phyloP scores from a whole-genome alignment of 2,329 filamentous ascomycete species.

The Alternaria arbusti region DNA sequence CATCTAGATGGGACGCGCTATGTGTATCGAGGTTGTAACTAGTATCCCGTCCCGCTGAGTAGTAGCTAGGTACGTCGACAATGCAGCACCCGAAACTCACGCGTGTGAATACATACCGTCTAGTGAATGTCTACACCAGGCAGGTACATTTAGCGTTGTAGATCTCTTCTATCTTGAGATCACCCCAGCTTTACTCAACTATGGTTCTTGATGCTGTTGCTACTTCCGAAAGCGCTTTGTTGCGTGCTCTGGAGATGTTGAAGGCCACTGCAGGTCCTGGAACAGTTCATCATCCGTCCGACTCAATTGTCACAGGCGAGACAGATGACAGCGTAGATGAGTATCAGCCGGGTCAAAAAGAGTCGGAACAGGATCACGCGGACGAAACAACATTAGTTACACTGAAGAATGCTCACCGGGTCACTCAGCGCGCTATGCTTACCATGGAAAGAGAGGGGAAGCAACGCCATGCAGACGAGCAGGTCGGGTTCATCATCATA shows the following conservation, averaged over 20 bases:
- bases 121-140: background rate
- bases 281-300: background rate
- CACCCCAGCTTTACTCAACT: background rate
- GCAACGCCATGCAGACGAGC: constrained; percentile 1
- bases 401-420: background rate
- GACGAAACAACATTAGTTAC: too few relatives aligned
- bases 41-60: background rate
- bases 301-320: background rate
- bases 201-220: background rate
- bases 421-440: background rate
- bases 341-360: background rate
- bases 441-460: background rate
- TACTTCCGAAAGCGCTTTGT: background rate
- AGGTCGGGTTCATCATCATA: constrained; percentile 17
- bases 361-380: background rate
- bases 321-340: background rate
- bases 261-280: background rate
- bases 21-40: background rate
- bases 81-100: background rate
- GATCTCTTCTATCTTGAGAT: background rate
- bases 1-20: background rate
- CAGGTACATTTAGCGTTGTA: background rate
- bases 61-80: background rate
- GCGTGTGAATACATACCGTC: background rate
- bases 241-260: background rate